Percentiles rank a stretch among this genome's conserved stretches.
Conservation (phyloP, 163 green algal species). For the Volvox carteri region DNA sequence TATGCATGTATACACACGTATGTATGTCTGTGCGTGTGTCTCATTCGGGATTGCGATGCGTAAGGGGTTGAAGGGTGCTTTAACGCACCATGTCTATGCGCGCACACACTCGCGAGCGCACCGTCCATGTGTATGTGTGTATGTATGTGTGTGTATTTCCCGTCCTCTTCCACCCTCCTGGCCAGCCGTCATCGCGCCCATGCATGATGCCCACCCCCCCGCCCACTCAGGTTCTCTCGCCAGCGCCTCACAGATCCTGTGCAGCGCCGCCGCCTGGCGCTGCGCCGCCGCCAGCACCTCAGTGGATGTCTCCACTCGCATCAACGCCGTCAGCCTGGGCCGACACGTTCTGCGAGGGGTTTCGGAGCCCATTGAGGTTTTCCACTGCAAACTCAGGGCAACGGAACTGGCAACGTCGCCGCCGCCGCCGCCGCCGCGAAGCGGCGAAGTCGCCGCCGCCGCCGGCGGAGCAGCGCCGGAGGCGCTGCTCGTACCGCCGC, state of each 20-base stretch:
- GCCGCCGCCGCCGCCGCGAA: background rate
- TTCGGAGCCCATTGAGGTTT: conserved; percentile 48
- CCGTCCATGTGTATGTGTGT: too few species aligned
- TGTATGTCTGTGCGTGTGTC: too few species aligned
- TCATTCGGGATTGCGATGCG: too few species aligned
- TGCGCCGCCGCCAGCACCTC: background rate
- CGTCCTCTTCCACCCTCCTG: too few species aligned
- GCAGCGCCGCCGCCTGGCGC: conserved; percentile 22
- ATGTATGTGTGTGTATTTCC: too few species aligned
- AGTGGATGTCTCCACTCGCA: background rate
- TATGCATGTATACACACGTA: too few species aligned
- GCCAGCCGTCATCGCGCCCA: too few species aligned
- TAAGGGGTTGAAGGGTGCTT: too few species aligned
- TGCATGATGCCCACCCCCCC: too few species aligned
- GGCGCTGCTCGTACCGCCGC: background rate
- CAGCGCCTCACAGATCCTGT: conserved; percentile 38
- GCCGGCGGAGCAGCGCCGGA: background rate
- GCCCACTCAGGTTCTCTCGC: conserved; percentile 28
- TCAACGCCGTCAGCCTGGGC: conserved; percentile 45
- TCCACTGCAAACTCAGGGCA: conserved; percentile 15
- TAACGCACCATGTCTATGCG: too few species aligned
- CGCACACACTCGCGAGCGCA: too few species aligned
- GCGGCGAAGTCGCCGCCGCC: background rate
- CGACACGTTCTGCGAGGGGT: conserved; percentile 37
- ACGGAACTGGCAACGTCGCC: background rate